Percentiles rank a stretch among this genome's conserved stretches.
phyloP scores from a whole-genome alignment of 805 yeast genomes.

The Candida odintsovae region DNA sequence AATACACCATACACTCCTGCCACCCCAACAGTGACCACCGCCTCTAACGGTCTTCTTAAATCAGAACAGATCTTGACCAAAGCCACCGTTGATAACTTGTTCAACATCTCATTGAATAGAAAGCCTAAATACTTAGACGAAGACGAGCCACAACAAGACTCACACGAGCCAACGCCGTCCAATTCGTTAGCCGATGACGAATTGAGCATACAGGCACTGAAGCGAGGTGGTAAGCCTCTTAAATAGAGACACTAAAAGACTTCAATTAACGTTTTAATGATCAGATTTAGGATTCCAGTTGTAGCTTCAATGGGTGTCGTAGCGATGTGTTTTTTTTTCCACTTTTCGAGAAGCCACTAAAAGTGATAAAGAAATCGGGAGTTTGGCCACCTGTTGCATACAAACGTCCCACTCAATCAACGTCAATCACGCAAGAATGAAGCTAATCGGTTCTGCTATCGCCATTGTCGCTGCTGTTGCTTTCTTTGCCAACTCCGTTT shows the following conservation, averaged over 20 bases:
- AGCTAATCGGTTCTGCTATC: conserved; percentile 9
- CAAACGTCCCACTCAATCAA: neutral
- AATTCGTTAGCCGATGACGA: conserved; percentile 6
- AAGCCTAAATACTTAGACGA: conserved; percentile 18
- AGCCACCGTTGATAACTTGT: conserved; percentile 22
- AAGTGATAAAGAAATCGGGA: neutral
- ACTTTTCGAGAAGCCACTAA: conserved; percentile 4
- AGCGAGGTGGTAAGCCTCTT: conserved; percentile 10
- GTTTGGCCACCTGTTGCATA: neutral
- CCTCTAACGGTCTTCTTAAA: conserved; percentile 1
- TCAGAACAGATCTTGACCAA: conserved; percentile 9
- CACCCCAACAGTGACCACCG: conserved; percentile 13
- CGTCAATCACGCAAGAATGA: conserved; percentile 7
- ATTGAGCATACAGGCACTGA: conserved; percentile 10
- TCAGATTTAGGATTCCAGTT: neutral
- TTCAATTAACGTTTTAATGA: neutral
- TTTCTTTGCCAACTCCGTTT: conserved; percentile 11
- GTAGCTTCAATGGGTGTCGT: no score
- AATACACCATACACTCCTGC: conserved; percentile 24
- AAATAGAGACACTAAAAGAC: neutral
- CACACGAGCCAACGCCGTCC: neutral
- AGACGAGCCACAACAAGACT: neutral
- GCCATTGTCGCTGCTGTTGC: conserved; percentile 9
- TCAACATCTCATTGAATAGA: conserved; percentile 19
- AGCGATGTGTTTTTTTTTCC: no score